These are phyloP conservation scores for Lagerstroemia speciosa DNA, from an alignment of 345 rosid genomes.

Conservation along the genomic window DNA sequence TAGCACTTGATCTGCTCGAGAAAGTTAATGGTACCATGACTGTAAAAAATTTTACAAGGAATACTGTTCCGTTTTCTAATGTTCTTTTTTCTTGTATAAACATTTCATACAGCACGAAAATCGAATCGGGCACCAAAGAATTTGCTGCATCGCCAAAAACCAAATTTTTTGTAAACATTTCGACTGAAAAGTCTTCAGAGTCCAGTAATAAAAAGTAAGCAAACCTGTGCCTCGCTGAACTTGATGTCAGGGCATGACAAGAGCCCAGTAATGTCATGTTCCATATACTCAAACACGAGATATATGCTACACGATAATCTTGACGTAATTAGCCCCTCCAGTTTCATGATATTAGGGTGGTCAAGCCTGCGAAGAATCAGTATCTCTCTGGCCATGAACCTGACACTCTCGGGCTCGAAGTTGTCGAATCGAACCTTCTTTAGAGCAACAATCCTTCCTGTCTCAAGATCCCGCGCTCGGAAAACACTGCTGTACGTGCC, in stretches of 20 bases:
- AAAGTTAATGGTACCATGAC: constrained; percentile 6
- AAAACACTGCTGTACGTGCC: constrained; percentile 97
- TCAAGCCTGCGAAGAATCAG: constrained; percentile 78
- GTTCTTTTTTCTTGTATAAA: no score
- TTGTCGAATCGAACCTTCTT: constrained; percentile 96
- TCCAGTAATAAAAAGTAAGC: constrained; percentile 20
- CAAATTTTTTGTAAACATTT: no score
- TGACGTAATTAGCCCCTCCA: constrained; percentile 81
- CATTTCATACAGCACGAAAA: no score
- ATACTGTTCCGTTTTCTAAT: no score
- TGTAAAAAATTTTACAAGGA: no score
- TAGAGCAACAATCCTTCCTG: constrained; percentile 84
- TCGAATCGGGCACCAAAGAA: no score
- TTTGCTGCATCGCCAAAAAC: no score
- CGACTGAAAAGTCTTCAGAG: no score
- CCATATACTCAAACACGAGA: constrained; percentile 98
- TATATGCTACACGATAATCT: constrained; percentile 71
- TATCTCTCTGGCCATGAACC: constrained; percentile 97
- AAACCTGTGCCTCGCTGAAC: constrained; percentile 86
- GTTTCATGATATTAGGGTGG: constrained; percentile 87
- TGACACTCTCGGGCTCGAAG: constrained; percentile 96
- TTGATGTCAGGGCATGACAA: constrained; percentile 67
- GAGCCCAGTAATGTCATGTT: constrained; percentile 92
- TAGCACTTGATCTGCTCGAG: constrained; percentile 76
- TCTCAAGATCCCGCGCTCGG: constrained; percentile 70